phyloP scores from a whole-genome alignment of 2,329 filamentous ascomycete species.

The Exophiala mesophila region DNA sequence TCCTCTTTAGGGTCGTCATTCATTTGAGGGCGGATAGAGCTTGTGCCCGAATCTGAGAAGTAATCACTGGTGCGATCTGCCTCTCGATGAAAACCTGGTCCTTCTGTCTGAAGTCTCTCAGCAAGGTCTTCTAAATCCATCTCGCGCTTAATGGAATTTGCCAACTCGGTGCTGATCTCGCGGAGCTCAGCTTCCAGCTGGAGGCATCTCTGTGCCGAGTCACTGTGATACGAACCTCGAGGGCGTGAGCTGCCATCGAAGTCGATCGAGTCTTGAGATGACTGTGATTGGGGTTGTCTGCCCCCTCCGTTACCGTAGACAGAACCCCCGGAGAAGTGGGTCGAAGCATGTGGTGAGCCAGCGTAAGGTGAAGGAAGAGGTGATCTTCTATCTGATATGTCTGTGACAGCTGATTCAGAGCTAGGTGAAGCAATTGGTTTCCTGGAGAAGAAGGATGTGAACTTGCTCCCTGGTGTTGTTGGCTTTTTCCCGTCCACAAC shows the following conservation, averaged over 20 bases:
- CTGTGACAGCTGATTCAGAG: conserved; percentile 56
- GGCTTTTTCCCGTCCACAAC: conserved; percentile 37
- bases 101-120: conserved; percentile 78
- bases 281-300: conserved; percentile 36
- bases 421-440: conserved; percentile 53
- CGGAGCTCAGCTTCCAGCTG: conserved; percentile 93
- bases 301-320: conserved; percentile 25
- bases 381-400: conserved; percentile 59
- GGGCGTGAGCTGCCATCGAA: conserved; percentile 43
- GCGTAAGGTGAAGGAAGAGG: conserved; percentile 53
- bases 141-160: conserved; percentile 85
- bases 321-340: conserved; percentile 26
- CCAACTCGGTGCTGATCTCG: conserved; percentile 88
- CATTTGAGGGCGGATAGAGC: conserved; percentile 69
- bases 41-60: conserved; percentile 92
- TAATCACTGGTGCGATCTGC: conserved; percentile 78
- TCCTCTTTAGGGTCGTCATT: conserved; percentile 61
- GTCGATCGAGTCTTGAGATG: conserved; percentile 34
- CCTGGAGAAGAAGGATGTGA: conserved; percentile 65
- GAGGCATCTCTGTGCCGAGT: conserved; percentile 59
- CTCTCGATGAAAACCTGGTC: conserved; percentile 54
- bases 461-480: conserved; percentile 52
- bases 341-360: conserved; percentile 32
- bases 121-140: conserved; percentile 95
- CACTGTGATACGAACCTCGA: conserved; percentile 32